Base-by-base conservation (phyloP, 768 basidiomycete genomes). In the Mrakia blollopis region DNA sequence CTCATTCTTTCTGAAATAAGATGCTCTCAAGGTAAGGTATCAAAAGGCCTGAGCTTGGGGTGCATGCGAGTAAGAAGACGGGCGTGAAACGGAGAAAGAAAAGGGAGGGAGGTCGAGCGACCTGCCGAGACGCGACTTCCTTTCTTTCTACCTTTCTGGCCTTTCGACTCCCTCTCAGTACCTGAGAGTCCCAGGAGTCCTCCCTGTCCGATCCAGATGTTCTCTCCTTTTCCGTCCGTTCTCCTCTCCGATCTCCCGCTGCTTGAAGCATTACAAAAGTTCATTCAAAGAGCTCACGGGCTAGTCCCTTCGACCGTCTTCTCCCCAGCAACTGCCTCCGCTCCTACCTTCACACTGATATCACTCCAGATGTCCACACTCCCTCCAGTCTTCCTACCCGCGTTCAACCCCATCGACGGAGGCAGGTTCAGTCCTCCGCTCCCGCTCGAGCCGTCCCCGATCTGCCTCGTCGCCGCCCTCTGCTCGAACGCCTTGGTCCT, bases 321-420 rank as follows among this genome's bases (percentile, higher is more conserved):
- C 65, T 39, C 65, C 21, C 44, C 35, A 8, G 4, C 35, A n/a
- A n/a, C 65, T 21, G 10, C 65, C 44, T 68, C 35, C n/a, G n/a
- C n/a, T n/a, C n/a, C n/a, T n/a, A 25, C 14, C 65, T 37, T 37
- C 37, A 35, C 65, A 9, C 39, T 13, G 14, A 68, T 68, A 39
- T 68, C 65, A 37, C 39, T 68, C 65, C 65, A 68, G 39, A 68
- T 44, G 18, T 68, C 37, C 35, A n/a, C n/a, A n/a, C n/a, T n/a
- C n/a, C 1, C 65, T 23, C 65, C 65, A 6, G 8, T 23, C 8
- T 21, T 30, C 65, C 14, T 57, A 13, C 10, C 14, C 25, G 57
- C 57, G n/a, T 57, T 57, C 57, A 57, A 28, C 23, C 57, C 57
- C 57, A 57, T n/a, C 57, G 57, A 57, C 57, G 57, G 57, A 25